Evolutionary conservation across 2,329 filamentous ascomycete genomes (phyloP), one percentile per base, ranked within the genome.

Genomic region (Plenodomus lindquistii): DNA sequence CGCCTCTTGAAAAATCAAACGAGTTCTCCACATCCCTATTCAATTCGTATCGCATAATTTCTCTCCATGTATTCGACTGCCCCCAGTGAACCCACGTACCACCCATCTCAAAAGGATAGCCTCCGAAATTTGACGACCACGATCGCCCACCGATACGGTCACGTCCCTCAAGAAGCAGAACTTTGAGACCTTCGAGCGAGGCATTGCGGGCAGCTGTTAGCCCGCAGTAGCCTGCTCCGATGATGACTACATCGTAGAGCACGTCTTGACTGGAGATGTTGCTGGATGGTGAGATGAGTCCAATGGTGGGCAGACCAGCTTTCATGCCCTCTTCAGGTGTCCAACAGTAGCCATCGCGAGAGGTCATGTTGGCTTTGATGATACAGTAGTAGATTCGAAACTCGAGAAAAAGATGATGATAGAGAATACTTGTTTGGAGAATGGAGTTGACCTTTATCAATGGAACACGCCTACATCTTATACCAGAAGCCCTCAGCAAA

Each of bases 11-110:
- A 51, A 74, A 76, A 42, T 77, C 73, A 19, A 73, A 74, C 0
- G 73, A 75, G 13, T 70, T 48, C 29, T 59, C 50, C 2, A 61
- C 35, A 5, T 59, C 55, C 6, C 44, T 48, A 27, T 46, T 65
- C 70, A 80, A 75, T 3, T 70, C 62, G 47, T 80, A 81, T n/a
- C 77, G 58, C 0, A 70, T 65, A 2, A 80, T 73, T 43, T 80
- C 78, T 3, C 75, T 36, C 59, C 57, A 62, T 0, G 44, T 50
- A 27, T 60, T 57, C 1, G 55, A 44, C 31, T 62, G 59, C 1
- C 51, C 57, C 59, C 59, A 62, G 40, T 62, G 57, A 15, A 76
- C 63, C 72, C 73, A 77, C 0, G 74, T 75, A 0, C 74, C 74
- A 9, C 74, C 74, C 70, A 77, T 75, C 42, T 77, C 75, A 34